Conservation (phyloP, 208 protist species). For the Trypanosoma lewisi region DNA sequence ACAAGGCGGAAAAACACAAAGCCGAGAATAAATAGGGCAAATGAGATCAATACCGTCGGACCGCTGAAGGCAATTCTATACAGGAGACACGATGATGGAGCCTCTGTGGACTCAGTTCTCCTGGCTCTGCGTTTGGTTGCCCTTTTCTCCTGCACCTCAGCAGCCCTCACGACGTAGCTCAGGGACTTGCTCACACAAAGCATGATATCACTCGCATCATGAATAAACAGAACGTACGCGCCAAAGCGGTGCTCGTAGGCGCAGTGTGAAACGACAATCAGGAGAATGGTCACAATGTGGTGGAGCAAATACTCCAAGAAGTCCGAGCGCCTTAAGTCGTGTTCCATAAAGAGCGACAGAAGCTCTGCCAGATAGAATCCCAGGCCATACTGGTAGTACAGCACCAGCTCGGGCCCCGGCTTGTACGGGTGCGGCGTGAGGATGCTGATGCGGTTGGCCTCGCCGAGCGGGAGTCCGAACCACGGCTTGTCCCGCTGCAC, state of each 20-base stretch:
- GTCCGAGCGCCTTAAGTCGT: constrained; percentile 53
- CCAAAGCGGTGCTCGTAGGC: constrained; percentile 67
- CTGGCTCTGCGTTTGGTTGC: neutral
- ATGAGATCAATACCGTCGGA: constrained; percentile 34
- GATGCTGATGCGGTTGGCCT: constrained; percentile 30
- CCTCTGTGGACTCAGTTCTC: neutral
- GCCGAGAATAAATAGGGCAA: constrained; percentile 39
- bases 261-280: constrained; percentile 59
- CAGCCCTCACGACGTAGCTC: constrained; percentile 53
- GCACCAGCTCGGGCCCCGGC: constrained; percentile 30
- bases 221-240: constrained; percentile 69
- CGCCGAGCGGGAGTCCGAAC: constrained; percentile 48
- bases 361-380: constrained; percentile 70
- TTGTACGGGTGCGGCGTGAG: constrained; percentile 61
- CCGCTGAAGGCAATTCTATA: constrained; percentile 32
- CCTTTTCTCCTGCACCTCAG: constrained; percentile 20
- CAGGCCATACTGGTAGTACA: constrained; percentile 70
- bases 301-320: constrained; percentile 69
- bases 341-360: constrained; percentile 50
- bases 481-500: constrained; percentile 57
- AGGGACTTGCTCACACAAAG: constrained; percentile 52
- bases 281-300: constrained; percentile 54
- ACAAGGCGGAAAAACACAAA: constrained; percentile 69
- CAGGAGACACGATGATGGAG: constrained; percentile 30
- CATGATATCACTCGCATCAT: constrained; percentile 75